Conservation (phyloP, 108 stramenopile genomes). For the Chaetoceros tenuissimus region DNA sequence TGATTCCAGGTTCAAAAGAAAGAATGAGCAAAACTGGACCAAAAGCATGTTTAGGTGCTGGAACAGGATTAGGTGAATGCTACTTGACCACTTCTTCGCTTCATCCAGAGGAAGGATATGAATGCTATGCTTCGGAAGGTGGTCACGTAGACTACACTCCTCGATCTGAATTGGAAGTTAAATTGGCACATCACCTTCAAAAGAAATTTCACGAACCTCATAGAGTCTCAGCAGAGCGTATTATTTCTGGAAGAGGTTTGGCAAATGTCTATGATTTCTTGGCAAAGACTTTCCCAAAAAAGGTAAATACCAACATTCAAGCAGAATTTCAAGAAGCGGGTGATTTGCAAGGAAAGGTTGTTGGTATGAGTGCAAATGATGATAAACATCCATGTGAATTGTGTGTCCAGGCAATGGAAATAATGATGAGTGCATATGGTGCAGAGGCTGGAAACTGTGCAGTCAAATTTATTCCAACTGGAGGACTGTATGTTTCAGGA, state of each 20-base stretch:
- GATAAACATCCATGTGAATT: constrained; percentile 19
- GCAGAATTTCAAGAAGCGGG: constrained; percentile 51
- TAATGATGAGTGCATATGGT: constrained; percentile 82
- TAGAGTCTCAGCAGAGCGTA: constrained; percentile 91
- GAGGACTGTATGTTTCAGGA: constrained; percentile 92
- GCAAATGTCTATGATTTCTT: constrained; percentile 95
- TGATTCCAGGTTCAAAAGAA: constrained; percentile 36
- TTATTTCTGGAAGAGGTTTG: constrained; percentile 91
- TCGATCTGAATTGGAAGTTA: constrained; percentile 63
- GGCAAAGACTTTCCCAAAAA: constrained; percentile 64
- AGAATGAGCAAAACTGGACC: constrained; percentile 58
- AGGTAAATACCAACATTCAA: constrained; percentile 55
- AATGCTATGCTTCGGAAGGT: constrained; percentile 94
- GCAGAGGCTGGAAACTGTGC: constrained; percentile 82
- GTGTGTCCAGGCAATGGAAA: constrained; percentile 40
- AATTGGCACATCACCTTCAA: constrained; percentile 59
- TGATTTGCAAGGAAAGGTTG: constrained; percentile 61
- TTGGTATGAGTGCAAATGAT: constrained; percentile 35
- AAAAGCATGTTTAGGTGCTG: constrained; percentile 92
- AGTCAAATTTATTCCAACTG: constrained; percentile 89
- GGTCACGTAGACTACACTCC: constrained; percentile 94
- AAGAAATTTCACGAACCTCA: constrained; percentile 42
- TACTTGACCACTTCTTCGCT: constrained; percentile 62
- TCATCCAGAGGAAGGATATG: constrained; percentile 46
- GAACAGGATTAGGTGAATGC: constrained; percentile 95